Evolutionary conservation across 192 early-diverging fungal species (phyloP).

Genomic region (Backusella morwellensis): DNA sequence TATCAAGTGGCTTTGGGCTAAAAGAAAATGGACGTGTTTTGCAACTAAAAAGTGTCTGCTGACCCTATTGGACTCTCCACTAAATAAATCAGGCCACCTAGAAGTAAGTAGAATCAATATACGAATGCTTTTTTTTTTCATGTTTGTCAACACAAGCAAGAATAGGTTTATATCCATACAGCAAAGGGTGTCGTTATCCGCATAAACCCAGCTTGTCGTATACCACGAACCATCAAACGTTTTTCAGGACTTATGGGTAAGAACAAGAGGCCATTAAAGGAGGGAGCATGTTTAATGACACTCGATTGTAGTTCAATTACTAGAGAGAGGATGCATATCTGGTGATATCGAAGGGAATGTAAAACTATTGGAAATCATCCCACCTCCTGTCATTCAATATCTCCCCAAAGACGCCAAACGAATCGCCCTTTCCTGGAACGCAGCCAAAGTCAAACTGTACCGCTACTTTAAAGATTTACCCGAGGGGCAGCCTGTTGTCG

Average conservation of each 20-base stretch:
- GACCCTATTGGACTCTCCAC: constrained; percentile 91
- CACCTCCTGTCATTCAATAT: constrained; percentile 92
- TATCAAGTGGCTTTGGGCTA: neutral
- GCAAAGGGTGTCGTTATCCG: constrained; percentile 91
- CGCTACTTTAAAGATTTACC: constrained; percentile 71
- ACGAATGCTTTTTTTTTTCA: neutral
- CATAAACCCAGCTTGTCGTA: constrained; percentile 94
- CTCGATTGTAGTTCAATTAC: constrained; percentile 74
- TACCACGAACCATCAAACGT: constrained; percentile 97
- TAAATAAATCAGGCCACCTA: constrained; percentile 95
- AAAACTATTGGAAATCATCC: constrained; percentile 92
- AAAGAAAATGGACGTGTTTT: neutral
- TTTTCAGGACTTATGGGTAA: constrained; percentile 96
- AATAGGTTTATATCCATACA: constrained; percentile 89
- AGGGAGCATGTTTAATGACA: too few species aligned
- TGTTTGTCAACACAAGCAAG: neutral
- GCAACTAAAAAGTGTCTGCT: constrained; percentile 69
- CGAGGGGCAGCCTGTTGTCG: constrained; percentile 75
- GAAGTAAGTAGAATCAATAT: constrained; percentile 43
- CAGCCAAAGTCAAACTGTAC: constrained; percentile 72
- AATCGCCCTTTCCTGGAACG: constrained; percentile 87
- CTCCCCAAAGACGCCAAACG: constrained; percentile 83
- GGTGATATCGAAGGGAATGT: constrained; percentile 69
- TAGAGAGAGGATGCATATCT: constrained; percentile 93
- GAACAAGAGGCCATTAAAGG: neutral